Percentiles rank a stretch among this genome's conserved stretches.
Conservation (phyloP, 371 early-diverging fungal genomes). For the Mucor racemosus region DNA sequence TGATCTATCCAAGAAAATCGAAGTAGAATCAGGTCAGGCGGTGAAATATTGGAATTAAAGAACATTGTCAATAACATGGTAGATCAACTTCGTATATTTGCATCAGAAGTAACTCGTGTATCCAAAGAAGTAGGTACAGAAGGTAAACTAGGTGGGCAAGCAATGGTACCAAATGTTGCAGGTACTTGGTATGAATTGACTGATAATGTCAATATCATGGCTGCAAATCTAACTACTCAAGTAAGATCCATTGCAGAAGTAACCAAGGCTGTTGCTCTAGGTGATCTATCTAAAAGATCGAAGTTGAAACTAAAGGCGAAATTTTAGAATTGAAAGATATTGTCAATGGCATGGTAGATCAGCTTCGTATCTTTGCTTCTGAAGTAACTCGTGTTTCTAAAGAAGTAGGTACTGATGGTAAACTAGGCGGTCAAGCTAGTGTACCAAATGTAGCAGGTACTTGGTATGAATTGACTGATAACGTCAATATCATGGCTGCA, state of each 20-base stretch:
- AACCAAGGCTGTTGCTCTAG: constrained; percentile 55
- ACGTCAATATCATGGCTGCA: constrained; percentile 66
- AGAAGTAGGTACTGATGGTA: no score
- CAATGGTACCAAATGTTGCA: no score
- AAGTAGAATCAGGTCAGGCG: constrained; percentile 67
- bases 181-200: constrained; percentile 29
- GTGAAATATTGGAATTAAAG: constrained; percentile 68
- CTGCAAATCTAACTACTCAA: constrained; percentile 57
- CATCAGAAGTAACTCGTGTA: constrained; percentile 50
- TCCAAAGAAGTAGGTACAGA: constrained; percentile 40
- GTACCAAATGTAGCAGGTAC: constrained; percentile 38
- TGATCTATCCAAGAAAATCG: constrained; percentile 66
- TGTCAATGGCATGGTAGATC: constrained; percentile 50
- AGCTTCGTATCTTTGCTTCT: constrained; percentile 40
- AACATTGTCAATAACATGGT: constrained; percentile 72
- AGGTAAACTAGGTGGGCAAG: constrained; percentile 17
- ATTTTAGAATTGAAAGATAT: constrained; percentile 46
- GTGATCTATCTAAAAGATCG: constrained; percentile 39
- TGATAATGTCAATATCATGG: constrained; percentile 43
- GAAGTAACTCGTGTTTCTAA: no score
- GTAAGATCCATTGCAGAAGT: constrained; percentile 59
- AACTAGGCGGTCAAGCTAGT: no score
- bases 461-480: constrained; percentile 71
- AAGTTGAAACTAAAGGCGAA: constrained; percentile 40
- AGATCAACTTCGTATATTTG: constrained; percentile 40